Conservation (phyloP, 2,329 filamentous ascomycete species). For the Ceratocystis cacaofunesta region DNA sequence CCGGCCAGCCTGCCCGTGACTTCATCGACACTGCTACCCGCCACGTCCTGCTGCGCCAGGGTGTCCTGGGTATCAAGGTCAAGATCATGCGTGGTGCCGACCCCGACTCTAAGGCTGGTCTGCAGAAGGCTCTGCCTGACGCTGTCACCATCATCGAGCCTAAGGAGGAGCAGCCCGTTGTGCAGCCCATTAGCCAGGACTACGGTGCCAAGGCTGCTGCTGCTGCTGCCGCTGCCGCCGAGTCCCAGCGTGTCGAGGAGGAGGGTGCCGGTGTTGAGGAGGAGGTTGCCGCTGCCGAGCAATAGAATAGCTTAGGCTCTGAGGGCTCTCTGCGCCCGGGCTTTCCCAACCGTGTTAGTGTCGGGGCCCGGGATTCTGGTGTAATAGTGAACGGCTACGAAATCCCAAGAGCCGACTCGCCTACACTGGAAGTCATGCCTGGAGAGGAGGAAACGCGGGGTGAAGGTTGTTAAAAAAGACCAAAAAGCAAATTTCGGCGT, state of each 20-base stretch:
- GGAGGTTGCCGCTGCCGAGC: conserved; percentile 33
- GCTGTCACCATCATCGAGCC: conserved; percentile 99
- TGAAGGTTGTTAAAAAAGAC: conserved; percentile 2
- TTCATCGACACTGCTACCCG: conserved; percentile 98
- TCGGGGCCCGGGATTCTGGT: conserved; percentile 10
- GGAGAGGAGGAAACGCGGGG: conserved; percentile 5
- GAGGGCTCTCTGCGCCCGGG: conserved; percentile 17
- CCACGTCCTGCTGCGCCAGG: conserved; percentile 98
- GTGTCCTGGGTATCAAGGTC: conserved; percentile 99
- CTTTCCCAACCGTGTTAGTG: conserved; percentile 15
- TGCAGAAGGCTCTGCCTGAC: conserved; percentile 93
- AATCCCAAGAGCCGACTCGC: conserved; percentile 9
- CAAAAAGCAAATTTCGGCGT: conserved; percentile 9
- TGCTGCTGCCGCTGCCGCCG: conserved; percentile 40
- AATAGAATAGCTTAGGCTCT: conserved; percentile 24
- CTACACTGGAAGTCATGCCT: conserved; percentile 10
- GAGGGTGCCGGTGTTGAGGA: conserved; percentile 38
- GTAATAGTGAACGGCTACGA: conserved; percentile 11
- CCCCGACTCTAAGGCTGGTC: conserved; percentile 96
- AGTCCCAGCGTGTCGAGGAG: conserved; percentile 40
- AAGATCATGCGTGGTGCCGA: conserved; percentile 99
- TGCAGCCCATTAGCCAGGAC: conserved; percentile 94
- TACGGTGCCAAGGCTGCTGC: conserved; percentile 85
- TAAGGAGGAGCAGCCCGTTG: conserved; percentile 94
- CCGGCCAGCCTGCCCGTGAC: conserved; percentile 96